These are phyloP conservation scores for Pleoardoris graminearum DNA, from an alignment of 2,329 filamentous ascomycete species.

Conservation along the genomic window DNA sequence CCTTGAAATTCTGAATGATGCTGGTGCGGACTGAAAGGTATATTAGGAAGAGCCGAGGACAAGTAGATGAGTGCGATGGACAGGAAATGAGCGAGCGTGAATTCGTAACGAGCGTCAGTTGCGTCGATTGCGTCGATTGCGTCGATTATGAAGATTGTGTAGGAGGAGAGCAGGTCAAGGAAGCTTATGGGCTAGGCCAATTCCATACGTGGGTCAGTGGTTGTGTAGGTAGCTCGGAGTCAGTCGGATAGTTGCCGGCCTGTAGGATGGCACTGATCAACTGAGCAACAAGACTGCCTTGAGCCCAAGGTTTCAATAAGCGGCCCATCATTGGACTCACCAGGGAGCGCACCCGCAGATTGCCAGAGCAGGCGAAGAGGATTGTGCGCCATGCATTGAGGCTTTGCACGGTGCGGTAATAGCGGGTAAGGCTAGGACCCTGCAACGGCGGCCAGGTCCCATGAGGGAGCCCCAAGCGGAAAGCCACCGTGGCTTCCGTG, in stretches of 20 bases:
- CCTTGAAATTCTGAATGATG: not conserved
- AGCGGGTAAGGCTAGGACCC: constrained; percentile 21
- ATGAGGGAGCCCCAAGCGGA: constrained; percentile 18
- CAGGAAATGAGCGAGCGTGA: constrained; percentile 4
- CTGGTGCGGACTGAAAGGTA: not conserved
- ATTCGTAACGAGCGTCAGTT: constrained; percentile 1
- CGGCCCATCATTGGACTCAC: constrained; percentile 17
- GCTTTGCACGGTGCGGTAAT: constrained; percentile 26
- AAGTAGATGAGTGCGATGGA: constrained; percentile 2
- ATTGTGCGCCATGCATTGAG: constrained; percentile 27
- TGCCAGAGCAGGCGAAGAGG: constrained; percentile 19
- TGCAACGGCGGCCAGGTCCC: constrained; percentile 26
- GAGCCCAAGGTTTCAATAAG: constrained; percentile 20
- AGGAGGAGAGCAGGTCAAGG: constrained; percentile 10
- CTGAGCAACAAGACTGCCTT: constrained; percentile 15
- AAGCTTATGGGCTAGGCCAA: constrained; percentile 18
- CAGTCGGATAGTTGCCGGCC: constrained; percentile 1
- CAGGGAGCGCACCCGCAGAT: constrained; percentile 20
- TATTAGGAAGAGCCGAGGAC: not conserved
- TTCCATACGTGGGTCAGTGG: constrained; percentile 9
- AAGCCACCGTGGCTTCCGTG: constrained; percentile 16
- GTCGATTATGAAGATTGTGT: constrained; percentile 9
- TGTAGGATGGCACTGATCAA: constrained; percentile 12
- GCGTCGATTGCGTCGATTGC: constrained; percentile 1
- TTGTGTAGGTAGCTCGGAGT: constrained; percentile 1